These are phyloP conservation scores for Kodamaea ohmeri DNA, from an alignment of 1,139 yeast genomes.

Conservation along the genomic window DNA sequence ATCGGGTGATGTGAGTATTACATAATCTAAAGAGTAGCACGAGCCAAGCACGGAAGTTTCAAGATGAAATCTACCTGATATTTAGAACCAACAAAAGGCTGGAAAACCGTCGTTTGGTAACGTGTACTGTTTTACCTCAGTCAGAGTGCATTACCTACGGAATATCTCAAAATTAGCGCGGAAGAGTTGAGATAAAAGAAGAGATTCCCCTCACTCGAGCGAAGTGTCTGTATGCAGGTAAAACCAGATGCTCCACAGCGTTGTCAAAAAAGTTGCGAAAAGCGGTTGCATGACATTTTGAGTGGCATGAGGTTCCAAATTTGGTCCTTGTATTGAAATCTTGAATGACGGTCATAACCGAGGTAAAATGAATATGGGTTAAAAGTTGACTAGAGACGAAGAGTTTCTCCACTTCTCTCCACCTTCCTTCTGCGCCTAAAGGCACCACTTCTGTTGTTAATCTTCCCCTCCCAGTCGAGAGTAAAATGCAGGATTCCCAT, in stretches of 20 bases:
- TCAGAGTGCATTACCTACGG: too few relatives aligned
- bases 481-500: constrained; percentile 3
- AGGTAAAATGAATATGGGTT: background rate
- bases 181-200: background rate
- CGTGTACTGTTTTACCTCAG: too few relatives aligned
- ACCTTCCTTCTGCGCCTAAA: background rate
- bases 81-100: too few relatives aligned
- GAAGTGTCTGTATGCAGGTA: background rate
- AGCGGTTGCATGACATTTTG: background rate
- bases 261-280: background rate
- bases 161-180: background rate
- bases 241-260: background rate
- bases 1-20: background rate
- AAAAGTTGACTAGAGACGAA: background rate
- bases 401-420: constrained; percentile 1
- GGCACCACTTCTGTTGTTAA: background rate
- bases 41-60: background rate
- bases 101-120: too few relatives aligned
- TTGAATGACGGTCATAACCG: background rate
- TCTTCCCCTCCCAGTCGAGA: constrained; percentile 5
- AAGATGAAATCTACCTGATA: too few relatives aligned
- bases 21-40: background rate
- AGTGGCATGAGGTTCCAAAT: background rate
- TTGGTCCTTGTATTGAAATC: background rate
- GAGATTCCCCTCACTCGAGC: constrained; percentile 1